phyloP scores from a whole-genome alignment of 1,284 basidiomycete genomes.

The Coniferiporia weirii region DNA sequence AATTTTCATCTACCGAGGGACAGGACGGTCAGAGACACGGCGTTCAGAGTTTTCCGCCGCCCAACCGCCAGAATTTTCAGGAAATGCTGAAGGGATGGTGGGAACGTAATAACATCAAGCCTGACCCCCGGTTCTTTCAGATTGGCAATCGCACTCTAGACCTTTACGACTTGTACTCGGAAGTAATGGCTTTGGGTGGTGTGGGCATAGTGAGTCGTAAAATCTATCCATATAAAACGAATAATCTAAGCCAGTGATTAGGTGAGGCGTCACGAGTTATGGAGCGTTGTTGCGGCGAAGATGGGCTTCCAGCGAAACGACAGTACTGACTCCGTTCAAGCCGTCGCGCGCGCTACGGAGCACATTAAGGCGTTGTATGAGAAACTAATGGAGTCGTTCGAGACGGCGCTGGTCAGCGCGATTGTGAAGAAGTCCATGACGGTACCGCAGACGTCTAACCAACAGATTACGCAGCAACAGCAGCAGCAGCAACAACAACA shows the following conservation, averaged over 20 bases:
- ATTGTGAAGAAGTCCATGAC: conserved; percentile 25
- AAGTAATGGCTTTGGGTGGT: conserved; percentile 56
- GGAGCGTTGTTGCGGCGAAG: conserved; percentile 59
- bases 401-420: conserved; percentile 39
- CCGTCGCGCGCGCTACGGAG: conserved; percentile 52
- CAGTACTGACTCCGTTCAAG: conserved; percentile 48
- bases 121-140: not conserved
- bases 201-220: conserved; percentile 36
- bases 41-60: conserved; percentile 28
- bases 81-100: conserved; percentile 44
- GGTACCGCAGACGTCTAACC: conserved; percentile 13
- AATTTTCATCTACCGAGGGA: not conserved
- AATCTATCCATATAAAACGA: not conserved
- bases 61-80: conserved; percentile 48
- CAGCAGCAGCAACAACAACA: not conserved
- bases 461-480: not conserved
- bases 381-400: conserved; percentile 52
- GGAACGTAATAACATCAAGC: conserved; percentile 27
- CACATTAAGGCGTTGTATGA: conserved; percentile 57
- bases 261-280: conserved; percentile 53
- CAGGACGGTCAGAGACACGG: conserved; percentile 3
- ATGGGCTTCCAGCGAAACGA: conserved; percentile 44
- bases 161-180: conserved; percentile 48
- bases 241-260: conserved; percentile 23
- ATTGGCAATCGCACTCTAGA: conserved; percentile 38